A percentile compares a stretch with the other conserved stretches of the same genome.
phyloP scores from a whole-genome alignment of 345 rosid genomes.

The Eucalyptus sp. region DNA sequence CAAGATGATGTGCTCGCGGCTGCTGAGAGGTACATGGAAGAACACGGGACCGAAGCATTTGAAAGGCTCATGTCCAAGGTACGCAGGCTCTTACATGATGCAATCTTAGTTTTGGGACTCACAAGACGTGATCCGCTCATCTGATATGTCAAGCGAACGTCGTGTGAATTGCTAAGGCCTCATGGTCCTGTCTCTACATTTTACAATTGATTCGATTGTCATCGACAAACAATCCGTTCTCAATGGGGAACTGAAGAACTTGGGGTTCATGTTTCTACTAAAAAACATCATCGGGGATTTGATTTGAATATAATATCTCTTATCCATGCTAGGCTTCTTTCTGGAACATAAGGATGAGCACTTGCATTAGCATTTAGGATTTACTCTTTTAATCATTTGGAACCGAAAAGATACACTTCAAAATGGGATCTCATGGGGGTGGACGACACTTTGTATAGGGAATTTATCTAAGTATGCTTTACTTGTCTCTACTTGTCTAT shows the following conservation, averaged over 20 bases:
- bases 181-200: neutral
- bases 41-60: conserved; percentile 46
- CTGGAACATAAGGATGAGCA: neutral
- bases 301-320: neutral
- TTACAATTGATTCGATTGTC: neutral
- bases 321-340: neutral
- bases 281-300: neutral
- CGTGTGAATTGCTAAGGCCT: neutral
- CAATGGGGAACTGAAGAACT: neutral
- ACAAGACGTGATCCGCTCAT: neutral
- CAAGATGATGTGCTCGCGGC: conserved; percentile 59
- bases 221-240: neutral
- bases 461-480: neutral
- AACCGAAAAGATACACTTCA: neutral
- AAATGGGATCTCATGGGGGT: neutral
- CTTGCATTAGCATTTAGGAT: neutral
- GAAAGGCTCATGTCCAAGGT: conserved; percentile 46
- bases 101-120: neutral
- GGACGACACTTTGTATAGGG: neutral
- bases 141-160: neutral
- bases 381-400: neutral
- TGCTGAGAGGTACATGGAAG: conserved; percentile 60
- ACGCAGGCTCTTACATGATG: neutral
- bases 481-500: neutral
- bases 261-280: neutral